Evolutionary conservation across 257 asterid species (phyloP), one percentile per base, ranked within the genome.

Genomic region (Primulina tabacum): DNA sequence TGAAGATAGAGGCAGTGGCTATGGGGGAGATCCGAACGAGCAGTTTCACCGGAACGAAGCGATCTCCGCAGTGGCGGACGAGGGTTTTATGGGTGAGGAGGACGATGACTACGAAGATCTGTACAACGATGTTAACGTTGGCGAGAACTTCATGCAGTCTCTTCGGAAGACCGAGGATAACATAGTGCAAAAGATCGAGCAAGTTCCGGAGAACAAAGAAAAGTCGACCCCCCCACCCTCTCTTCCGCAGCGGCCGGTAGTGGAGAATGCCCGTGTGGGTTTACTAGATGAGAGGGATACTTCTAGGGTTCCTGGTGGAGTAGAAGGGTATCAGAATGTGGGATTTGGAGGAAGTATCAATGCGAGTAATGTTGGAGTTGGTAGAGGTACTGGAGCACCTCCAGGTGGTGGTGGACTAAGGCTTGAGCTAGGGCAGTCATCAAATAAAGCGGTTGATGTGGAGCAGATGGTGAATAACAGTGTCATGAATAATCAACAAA

Each of bases 31-130:
- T 76, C 83, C 87, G 73, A 69, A 59, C 68, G 94, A 86, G 62
- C 90, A 86, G 75, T 88, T 88, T 69, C 90, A 84, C 75, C 69
- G 83, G 71, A 86, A 88, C 71, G 97, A 90, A 75, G 89, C 92
- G 73, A 90, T 90, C 77, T 87, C 94, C 40, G 97, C 97, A 30
- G 90, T 90, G 5, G 86, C 84, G 8, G 96, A 89, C 70, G 96
- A 89, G 6, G 94, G 84, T 7, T 87, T 89, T 43, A 79, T 90
- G 10, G 96, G 85, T 37, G 96, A 84, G 14, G 99, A 92, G 28
- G 98, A 92, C 47, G 96, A 89, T 68, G 97, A 94, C 64, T 94
- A 87, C 30, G 99, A 94, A 70, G 99, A 94, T 73, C 96, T 94
- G 21, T 94, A 94, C 71, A 91, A 89, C 62, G 99, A 94, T 75